Evolutionary conservation across 1,284 basidiomycete species (phyloP).

Genomic region (Hemileia vastatrix): DNA sequence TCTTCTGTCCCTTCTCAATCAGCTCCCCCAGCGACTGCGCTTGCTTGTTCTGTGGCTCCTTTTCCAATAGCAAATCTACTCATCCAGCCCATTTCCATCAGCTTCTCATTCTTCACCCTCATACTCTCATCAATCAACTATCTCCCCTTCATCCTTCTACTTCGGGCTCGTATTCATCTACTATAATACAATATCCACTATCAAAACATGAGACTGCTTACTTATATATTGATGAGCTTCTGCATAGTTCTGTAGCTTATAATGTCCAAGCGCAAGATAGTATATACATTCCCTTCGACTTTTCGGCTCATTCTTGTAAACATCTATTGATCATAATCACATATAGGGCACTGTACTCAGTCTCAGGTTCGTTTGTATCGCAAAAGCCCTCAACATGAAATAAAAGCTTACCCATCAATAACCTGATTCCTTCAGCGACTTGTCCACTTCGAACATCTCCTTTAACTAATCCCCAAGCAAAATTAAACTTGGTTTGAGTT

Average conservation of each 20-base stretch:
- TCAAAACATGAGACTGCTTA: slow-evolving; percentile 46
- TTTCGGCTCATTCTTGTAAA: slow-evolving; percentile 78
- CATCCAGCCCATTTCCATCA: neutral
- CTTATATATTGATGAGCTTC: slow-evolving; percentile 90
- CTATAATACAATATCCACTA: neutral
- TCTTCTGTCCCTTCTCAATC: slow-evolving; percentile 76
- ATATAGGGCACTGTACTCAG: neutral
- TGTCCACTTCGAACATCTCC: slow-evolving; percentile 51
- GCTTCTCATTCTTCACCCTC: neutral
- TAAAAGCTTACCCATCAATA: slow-evolving; percentile 67
- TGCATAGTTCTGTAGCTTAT: slow-evolving; percentile 91
- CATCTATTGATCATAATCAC: slow-evolving; percentile 52
- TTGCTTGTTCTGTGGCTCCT: slow-evolving; percentile 90
- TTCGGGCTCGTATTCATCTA: neutral
- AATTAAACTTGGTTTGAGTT: slow-evolving; percentile 96
- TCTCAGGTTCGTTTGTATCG: neutral
- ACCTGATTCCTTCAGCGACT: slow-evolving; percentile 77
- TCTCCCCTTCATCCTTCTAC: neutral
- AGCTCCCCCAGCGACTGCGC: slow-evolving; percentile 72
- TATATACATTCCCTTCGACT: slow-evolving; percentile 91
- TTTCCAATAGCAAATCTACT: slow-evolving; percentile 72
- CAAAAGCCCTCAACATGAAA: neutral
- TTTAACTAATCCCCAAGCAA: slow-evolving; percentile 51
- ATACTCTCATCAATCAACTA: neutral
- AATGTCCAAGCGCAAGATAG: slow-evolving; percentile 91